Percentiles rank a stretch among this genome's conserved stretches.
Evolutionary conservation across 352 stramenopile species (phyloP).

Genomic region (Pilasporangium apinafurcum): DNA sequence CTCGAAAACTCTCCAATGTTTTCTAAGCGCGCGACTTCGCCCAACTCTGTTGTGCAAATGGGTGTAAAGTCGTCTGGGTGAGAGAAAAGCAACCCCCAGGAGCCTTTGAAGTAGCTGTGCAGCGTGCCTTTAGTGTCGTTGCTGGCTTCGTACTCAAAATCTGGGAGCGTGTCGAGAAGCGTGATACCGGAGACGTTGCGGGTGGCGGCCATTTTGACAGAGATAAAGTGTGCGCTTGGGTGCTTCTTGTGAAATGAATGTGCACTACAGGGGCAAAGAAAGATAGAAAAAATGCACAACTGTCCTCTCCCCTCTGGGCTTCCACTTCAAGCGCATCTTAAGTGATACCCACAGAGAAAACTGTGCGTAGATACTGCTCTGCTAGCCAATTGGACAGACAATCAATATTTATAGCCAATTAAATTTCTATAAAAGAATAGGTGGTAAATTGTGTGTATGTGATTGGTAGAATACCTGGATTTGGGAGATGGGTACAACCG

Average conservation of each 20-base stretch:
- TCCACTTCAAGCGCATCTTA: too few relatives aligned
- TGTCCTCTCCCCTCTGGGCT: too few relatives aligned
- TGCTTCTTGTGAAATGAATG: slow-evolving; percentile 1
- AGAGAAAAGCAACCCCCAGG: slow-evolving; percentile 66
- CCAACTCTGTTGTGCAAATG: slow-evolving; percentile 91
- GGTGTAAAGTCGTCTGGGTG: slow-evolving; percentile 90
- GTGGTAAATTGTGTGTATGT: too few relatives aligned
- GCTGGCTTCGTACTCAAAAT: slow-evolving; percentile 28
- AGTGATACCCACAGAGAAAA: too few relatives aligned
- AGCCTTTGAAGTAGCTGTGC: slow-evolving; percentile 54
- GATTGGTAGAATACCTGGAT: too few relatives aligned
- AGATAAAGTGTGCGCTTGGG: neutral
- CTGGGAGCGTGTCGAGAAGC: neutral
- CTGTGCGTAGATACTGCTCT: too few relatives aligned
- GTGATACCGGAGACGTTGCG: slow-evolving; percentile 5
- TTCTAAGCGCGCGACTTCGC: slow-evolving; percentile 76
- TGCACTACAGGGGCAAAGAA: too few relatives aligned
- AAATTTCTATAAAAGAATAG: too few relatives aligned
- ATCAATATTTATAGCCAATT: too few relatives aligned
- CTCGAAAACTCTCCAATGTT: slow-evolving; percentile 69
- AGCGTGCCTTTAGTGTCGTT: slow-evolving; percentile 41
- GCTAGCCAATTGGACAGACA: too few relatives aligned
- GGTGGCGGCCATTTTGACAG: slow-evolving; percentile 1
- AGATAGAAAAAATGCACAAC: too few relatives aligned
- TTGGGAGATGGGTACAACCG: too few relatives aligned